Percentiles rank a stretch among this genome's conserved stretches.
Evolutionary conservation across 2,329 filamentous ascomycete species (phyloP).

Genomic region (Neofusicoccum ribis): DNA sequence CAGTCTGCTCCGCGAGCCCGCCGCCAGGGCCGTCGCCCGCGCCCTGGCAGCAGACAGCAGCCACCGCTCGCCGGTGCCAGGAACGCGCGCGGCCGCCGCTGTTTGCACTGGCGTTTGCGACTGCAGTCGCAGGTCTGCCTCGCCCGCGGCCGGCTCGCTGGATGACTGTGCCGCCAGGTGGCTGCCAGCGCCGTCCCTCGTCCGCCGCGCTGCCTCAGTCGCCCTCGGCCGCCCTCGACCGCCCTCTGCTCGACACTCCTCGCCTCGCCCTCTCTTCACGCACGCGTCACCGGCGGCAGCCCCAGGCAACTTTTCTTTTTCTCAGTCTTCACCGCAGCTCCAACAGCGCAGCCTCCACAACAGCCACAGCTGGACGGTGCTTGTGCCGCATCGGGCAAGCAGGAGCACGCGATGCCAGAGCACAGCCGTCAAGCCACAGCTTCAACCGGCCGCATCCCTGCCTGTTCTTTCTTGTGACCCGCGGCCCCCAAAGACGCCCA

Average conservation of each 20-base stretch:
- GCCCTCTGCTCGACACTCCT: not conserved
- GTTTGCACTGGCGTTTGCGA: not conserved
- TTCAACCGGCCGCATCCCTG: not conserved
- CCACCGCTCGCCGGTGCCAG: not conserved
- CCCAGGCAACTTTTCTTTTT: too few species aligned
- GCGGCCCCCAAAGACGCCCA: not conserved
- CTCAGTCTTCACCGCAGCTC: not conserved
- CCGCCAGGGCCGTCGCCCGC: not conserved
- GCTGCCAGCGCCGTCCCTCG: not conserved
- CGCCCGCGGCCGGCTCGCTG: not conserved
- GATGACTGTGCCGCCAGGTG: not conserved
- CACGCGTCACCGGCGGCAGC: too few species aligned
- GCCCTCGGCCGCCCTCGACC: too few species aligned
- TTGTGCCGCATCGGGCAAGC: not conserved
- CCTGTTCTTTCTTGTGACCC: conserved; percentile 5
- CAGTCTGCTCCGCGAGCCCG: not conserved
- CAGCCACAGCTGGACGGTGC: not conserved
- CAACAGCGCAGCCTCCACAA: not conserved
- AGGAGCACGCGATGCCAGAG: not conserved
- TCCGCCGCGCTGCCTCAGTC: not conserved
- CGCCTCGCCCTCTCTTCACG: not conserved
- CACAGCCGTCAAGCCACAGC: conserved; percentile 4
- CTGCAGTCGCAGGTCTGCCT: not conserved
- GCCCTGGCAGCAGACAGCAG: not conserved
- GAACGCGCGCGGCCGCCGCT: not conserved